Base-by-base conservation (phyloP, 176 grass and related monocot genomes). In the Avena sativa region DNA sequence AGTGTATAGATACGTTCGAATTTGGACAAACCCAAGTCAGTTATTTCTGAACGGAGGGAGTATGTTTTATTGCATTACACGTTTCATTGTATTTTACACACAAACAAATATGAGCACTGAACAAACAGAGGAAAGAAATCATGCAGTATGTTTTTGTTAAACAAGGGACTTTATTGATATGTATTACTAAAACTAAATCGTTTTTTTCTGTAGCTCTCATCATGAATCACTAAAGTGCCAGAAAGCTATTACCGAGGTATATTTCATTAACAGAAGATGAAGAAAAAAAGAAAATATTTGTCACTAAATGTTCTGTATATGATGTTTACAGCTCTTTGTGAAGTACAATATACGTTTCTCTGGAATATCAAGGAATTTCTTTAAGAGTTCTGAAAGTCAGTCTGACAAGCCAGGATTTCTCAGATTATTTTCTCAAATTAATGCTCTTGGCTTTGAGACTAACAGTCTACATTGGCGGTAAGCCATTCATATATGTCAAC, bases 241-340 rank as follows among this genome's bases (percentile, higher is more conserved):
- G 79, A 98, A 98, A 92, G 92, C 93, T 86, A 94, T 96, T 85
- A 96, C 87, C 47, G 90, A 98, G 93, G 93, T 98, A 94, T 28
- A 28, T 44, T 72, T 83, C 63, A 74, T 87, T 82, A 51, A 51
- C 65, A 21, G 30, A 79, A 64, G 43, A 43, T 55, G 70, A 74
- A 88, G 66, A 81, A 65, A 86, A 1, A 44, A 40, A 50, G 14
- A 51, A 50, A 83, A 40, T 28, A 55, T 86, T 80, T 80, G 9
- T 30, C 46, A 74, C 64, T 84, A 86, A 71, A 61, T 82, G 53
- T 89, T 86, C 47, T 78, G 26, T 89, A 48, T 59, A 59, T 86
- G 40, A 20, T 89, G 25, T 87, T 75, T 84, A 53, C 90, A 98
- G 96, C 87, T 98, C 83, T 98, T 98, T 91, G 90, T 98, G 86